Base-by-base conservation (phyloP, 768 basidiomycete species). In the Pulveroboletus ravenelii region DNA sequence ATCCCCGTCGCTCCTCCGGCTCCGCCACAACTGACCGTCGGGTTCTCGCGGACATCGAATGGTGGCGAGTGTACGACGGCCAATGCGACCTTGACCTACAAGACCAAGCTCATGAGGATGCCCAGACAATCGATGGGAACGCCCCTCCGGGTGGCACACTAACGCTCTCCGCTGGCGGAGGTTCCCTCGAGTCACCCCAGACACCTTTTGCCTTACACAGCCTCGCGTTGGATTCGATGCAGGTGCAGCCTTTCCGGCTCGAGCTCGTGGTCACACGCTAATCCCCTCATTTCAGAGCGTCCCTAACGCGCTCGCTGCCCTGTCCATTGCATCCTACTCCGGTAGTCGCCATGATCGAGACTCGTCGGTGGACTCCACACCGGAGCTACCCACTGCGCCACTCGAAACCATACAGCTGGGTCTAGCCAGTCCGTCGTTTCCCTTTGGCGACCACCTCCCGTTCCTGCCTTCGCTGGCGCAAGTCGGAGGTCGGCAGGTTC, bases 41-140 rank as follows among this genome's bases (percentile, higher is more conserved):
- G 58, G 86, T 91, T 59, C 77, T 91, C 53, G 88, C 86, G 31
- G 89, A 91, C 73, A 85, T 91, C 62, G 88, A 89, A 66, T 91
- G 89, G 88, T 90, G 88, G 88, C 79, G 75, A 60, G 87, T 90
- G 57, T 72, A 78, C 55, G 86, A 83, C 53, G 83, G 85, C 55
- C 87, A 91, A 71, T 77, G 74, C 69, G 61, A 60, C 48, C 57
- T 39, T 37, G 61, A 59, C 49, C 45, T 45, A 23, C 73, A 73
- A 50, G 66, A 62, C 49, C 67, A 66, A 40, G 50, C 46, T 45
- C 67, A 51, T 17, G 62, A 64, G 34, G 57, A 62, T 37, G 38
- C 25, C 9, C 57, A 48, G 48, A 57, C 43, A 12, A 41, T 49
- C 41, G 47, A 48, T 14, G 10, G 27, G 31, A 49, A 53, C 45